phyloP scores from a whole-genome alignment of 2,329 filamentous ascomycete species.

The Talaromyces sp. region DNA sequence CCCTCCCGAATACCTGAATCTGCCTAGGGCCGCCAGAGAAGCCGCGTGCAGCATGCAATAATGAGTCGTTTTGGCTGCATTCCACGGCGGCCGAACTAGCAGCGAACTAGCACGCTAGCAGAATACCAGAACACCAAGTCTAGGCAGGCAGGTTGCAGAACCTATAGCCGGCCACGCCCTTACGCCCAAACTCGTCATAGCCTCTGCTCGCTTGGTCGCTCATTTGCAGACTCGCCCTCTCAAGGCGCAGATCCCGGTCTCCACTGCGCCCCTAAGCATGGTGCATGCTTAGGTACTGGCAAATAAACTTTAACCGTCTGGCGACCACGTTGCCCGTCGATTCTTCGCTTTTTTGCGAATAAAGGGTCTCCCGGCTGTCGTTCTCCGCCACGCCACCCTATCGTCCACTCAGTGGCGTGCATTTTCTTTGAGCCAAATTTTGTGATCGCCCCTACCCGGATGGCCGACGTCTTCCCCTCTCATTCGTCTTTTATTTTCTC shows the following conservation, averaged over 20 bases:
- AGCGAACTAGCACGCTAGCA: background rate
- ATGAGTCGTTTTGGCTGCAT: background rate
- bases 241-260: background rate
- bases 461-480: background rate
- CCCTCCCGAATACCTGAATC: background rate
- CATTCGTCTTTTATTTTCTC: background rate
- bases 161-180: too few species aligned
- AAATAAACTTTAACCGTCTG: background rate
- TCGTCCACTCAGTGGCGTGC: background rate
- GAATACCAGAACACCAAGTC: background rate
- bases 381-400: background rate
- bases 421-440: constrained; percentile 1
- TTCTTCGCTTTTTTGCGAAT: background rate
- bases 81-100: background rate
- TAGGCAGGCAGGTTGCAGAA: background rate
- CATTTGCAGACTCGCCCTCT: background rate
- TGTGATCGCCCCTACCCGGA: background rate
- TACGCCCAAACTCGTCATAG: background rate
- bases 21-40: background rate
- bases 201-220: background rate
- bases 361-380: background rate
- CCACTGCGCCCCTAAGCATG: background rate
- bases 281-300: background rate
- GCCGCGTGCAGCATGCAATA: background rate
- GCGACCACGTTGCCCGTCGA: background rate